Percentiles rank a stretch among this genome's conserved stretches.
phyloP scores from a whole-genome alignment of 2,329 filamentous ascomycete species.

The Venturiaceae sp. region DNA sequence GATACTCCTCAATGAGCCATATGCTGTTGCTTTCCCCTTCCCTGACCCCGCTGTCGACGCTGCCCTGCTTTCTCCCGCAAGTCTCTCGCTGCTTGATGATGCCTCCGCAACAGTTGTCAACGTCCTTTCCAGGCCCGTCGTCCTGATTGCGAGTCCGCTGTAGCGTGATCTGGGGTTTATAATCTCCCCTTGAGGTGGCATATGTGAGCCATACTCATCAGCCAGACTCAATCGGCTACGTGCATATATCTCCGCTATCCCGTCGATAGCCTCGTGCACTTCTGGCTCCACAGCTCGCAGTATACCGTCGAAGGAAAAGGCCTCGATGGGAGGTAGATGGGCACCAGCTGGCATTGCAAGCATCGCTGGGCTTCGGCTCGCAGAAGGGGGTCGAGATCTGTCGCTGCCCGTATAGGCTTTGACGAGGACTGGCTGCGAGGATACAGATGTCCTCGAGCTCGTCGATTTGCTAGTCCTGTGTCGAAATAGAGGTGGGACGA shows the following conservation, averaged over 20 bases:
- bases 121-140: conserved; percentile 23
- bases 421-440: conserved; percentile 34
- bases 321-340: conserved; percentile 34
- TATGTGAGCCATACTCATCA: conserved; percentile 52
- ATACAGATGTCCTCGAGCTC: conserved; percentile 26
- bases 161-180: conserved; percentile 16
- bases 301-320: conserved; percentile 47
- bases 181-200: conserved; percentile 34
- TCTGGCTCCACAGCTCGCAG: conserved; percentile 48
- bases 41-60: conserved; percentile 6
- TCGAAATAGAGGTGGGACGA: background rate
- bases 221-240: conserved; percentile 51
- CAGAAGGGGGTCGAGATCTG: conserved; percentile 22
- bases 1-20: conserved; percentile 12
- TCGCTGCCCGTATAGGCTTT: conserved; percentile 28
- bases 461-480: conserved; percentile 21
- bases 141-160: conserved; percentile 22
- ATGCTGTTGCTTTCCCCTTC: conserved; percentile 10
- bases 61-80: conserved; percentile 15
- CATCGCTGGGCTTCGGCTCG: background rate
- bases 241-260: conserved; percentile 54
- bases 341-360: background rate
- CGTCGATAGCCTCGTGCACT: conserved; percentile 47
- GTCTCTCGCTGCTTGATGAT: conserved; percentile 33
- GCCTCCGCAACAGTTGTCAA: conserved; percentile 37